Conservation (phyloP, 2,329 filamentous ascomycete species). For the Phialophora verrucosa region DNA sequence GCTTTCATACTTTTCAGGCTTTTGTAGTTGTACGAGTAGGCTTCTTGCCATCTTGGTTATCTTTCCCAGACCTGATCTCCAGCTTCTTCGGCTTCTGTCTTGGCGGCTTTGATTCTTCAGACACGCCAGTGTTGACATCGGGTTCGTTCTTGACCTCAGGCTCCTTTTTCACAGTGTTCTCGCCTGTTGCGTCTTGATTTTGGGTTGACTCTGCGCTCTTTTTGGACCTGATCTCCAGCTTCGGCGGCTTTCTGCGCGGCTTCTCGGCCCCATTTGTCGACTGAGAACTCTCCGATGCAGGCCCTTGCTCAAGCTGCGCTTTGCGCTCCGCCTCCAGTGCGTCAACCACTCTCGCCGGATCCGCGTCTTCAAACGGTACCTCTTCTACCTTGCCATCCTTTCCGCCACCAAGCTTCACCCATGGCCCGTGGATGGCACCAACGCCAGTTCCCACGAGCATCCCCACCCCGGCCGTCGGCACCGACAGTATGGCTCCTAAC, state of each 20-base stretch:
- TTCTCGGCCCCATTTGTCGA: slow-evolving; percentile 1
- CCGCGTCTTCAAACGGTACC: slow-evolving; percentile 33
- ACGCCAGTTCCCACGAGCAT: slow-evolving; percentile 30
- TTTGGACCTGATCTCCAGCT: slow-evolving; percentile 33
- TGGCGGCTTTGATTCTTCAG: slow-evolving; percentile 25
- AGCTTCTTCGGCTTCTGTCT: slow-evolving; percentile 30
- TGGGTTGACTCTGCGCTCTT: slow-evolving; percentile 4
- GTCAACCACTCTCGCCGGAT: slow-evolving; percentile 30
- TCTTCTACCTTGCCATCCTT: slow-evolving; percentile 21
- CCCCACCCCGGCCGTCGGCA: slow-evolving; percentile 30
- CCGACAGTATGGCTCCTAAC: slow-evolving; percentile 25
- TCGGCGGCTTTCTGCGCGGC: slow-evolving; percentile 30
- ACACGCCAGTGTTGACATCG: slow-evolving; percentile 17
- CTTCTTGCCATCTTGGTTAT: neutral
- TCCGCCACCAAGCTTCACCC: slow-evolving; percentile 30
- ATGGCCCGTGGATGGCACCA: slow-evolving; percentile 33
- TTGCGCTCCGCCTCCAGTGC: slow-evolving; percentile 28
- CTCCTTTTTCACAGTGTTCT: neutral
- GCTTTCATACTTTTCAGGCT: neutral
- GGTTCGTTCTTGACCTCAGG: neutral
- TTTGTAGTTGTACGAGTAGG: slow-evolving; percentile 1
- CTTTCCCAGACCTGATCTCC: slow-evolving; percentile 28
- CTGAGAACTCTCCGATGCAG: neutral
- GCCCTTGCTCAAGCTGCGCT: neutral
- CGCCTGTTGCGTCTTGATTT: neutral